These are phyloP conservation scores for Ophiostoma quercus DNA, from an alignment of 2,329 filamentous ascomycete species.

Conservation along the genomic window DNA sequence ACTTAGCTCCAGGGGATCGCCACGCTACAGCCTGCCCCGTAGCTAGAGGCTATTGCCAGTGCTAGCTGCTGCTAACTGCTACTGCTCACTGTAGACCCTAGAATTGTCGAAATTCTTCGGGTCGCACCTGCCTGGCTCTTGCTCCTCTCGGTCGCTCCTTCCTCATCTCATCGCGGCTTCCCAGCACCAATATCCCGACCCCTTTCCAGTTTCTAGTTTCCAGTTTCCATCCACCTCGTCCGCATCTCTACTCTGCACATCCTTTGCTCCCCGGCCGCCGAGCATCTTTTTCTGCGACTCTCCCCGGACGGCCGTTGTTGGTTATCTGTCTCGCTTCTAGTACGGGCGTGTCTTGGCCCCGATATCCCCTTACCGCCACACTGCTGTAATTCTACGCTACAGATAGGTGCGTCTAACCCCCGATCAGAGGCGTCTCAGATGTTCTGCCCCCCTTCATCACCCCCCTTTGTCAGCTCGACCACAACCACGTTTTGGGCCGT, in stretches of 20 bases:
- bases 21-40: background rate
- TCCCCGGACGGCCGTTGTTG: background rate
- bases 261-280: background rate
- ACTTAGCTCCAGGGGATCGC: background rate
- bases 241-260: background rate
- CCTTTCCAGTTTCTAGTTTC: constrained; percentile 8
- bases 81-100: background rate
- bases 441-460: background rate
- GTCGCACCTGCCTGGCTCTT: constrained; percentile 18
- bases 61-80: background rate
- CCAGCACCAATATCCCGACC: constrained; percentile 19
- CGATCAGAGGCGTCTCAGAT: constrained; percentile 12
- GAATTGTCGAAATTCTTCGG: background rate
- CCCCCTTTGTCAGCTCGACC: background rate
- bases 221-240: background rate
- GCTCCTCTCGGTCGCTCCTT: constrained; percentile 22
- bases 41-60: background rate
- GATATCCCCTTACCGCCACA: background rate
- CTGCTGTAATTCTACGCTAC: constrained; percentile 7
- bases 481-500: background rate
- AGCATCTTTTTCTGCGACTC: background rate
- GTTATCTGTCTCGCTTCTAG: background rate
- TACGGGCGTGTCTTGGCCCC: background rate
- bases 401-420: constrained; percentile 10
- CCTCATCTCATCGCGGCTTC: constrained; percentile 25